phyloP scores from a whole-genome alignment of 306 rosid genomes.

The Pterocarpus macrocarpus region DNA sequence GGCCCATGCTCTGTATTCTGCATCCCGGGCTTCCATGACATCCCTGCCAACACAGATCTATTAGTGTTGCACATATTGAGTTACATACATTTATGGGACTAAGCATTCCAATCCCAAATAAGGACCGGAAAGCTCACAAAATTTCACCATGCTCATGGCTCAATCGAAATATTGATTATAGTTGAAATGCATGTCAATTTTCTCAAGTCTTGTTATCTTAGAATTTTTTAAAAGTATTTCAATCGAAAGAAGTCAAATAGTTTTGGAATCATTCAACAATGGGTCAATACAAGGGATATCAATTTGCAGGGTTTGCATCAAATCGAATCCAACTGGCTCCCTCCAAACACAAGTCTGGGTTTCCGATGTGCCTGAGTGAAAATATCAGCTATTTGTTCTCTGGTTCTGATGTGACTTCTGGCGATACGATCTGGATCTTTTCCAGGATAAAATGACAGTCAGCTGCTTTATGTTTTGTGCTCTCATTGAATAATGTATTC shows the following conservation, averaged over 20 bases:
- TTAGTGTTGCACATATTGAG: conserved; percentile 27
- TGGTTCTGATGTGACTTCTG: not conserved
- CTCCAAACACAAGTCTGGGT: not conserved
- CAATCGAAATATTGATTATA: conserved; percentile 12
- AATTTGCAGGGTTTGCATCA: not conserved
- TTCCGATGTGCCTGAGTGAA: not conserved
- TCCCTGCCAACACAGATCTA: conserved; percentile 66
- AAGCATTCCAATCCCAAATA: conserved; percentile 25
- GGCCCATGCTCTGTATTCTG: conserved; percentile 90
- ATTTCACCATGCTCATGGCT: not conserved
- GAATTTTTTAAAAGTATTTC: not conserved
- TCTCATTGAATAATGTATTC: not conserved
- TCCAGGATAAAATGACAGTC: not conserved
- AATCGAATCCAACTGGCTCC: not conserved
- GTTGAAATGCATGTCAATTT: not conserved
- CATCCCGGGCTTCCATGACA: conserved; percentile 81
- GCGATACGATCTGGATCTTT: not conserved
- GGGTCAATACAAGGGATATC: not conserved
- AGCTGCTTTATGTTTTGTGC: not conserved
- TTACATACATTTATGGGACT: conserved; percentile 17
- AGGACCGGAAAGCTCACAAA: not conserved
- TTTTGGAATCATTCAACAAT: not conserved
- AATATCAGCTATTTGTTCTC: not conserved
- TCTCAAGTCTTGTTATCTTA: too few relatives aligned
- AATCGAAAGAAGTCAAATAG: conserved; percentile 8